Conservation (phyloP, 1,139 yeast genomes). For the Protomyces arabidopsidicola region DNA sequence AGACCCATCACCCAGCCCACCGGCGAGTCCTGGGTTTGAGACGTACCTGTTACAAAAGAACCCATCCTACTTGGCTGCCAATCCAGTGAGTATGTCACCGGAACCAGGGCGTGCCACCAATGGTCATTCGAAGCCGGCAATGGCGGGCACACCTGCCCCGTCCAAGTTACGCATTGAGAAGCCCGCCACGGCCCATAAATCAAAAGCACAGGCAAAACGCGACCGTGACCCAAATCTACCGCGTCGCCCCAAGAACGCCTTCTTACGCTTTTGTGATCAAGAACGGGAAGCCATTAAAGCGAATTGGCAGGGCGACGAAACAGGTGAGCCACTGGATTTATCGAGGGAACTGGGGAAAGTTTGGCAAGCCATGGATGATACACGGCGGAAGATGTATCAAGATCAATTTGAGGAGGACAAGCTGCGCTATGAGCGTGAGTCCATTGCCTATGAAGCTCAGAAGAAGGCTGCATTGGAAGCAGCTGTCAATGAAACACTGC, state of each 20-base stretch:
- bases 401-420: constrained; percentile 76
- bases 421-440: constrained; percentile 66
- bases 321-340: constrained; percentile 57
- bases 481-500: not conserved
- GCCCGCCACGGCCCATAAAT: constrained; percentile 59
- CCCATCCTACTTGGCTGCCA: not conserved
- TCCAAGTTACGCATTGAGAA: not conserved
- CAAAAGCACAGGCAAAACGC: constrained; percentile 59
- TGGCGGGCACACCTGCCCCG: not conserved
- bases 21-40: constrained; percentile 23
- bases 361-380: constrained; percentile 74
- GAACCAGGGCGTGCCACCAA: not conserved
- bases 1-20: constrained; percentile 19
- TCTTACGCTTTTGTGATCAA: constrained; percentile 61
- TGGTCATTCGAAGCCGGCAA: not conserved
- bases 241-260: constrained; percentile 27
- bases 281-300: constrained; percentile 68
- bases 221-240: constrained; percentile 20
- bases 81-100: not conserved
- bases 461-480: constrained; percentile 33
- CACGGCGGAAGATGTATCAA: constrained; percentile 67
- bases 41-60: constrained; percentile 11
- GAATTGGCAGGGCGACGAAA: constrained; percentile 41
- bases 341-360: constrained; percentile 76
- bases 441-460: constrained; percentile 53